These are phyloP conservation scores for Oryza rufipogon DNA, from an alignment of 176 grass and related monocot genomes.

Conservation along the genomic window DNA sequence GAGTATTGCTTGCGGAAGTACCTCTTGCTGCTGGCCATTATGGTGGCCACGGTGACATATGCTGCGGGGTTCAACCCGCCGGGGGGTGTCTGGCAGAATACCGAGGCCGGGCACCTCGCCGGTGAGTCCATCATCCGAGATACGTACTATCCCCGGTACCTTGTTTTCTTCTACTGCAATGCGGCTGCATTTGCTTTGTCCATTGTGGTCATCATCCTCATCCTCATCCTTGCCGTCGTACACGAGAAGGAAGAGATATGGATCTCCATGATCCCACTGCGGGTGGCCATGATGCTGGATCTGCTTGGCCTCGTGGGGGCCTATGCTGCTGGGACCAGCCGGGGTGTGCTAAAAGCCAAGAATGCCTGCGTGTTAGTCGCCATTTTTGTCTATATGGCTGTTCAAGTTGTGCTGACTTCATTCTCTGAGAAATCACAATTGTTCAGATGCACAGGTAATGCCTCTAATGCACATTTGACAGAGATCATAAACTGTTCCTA, in stretches of 20 bases:
- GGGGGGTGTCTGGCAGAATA: conserved; percentile 30
- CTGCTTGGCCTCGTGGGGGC: neutral
- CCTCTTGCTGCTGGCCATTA: neutral
- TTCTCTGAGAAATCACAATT: no score
- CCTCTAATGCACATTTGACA: no score
- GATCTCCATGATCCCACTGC: neutral
- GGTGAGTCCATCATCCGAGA: neutral
- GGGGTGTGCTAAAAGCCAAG: neutral
- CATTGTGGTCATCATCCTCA: conserved; percentile 3
- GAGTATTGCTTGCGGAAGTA: neutral
- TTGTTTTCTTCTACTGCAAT: conserved; percentile 41
- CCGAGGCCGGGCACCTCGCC: neutral
- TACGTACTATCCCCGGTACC: conserved; percentile 4
- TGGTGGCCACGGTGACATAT: neutral
- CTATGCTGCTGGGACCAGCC: neutral
- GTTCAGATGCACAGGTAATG: no score
- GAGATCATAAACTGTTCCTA: no score
- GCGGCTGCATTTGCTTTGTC: neutral
- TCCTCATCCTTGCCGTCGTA: neutral
- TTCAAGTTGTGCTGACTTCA: neutral
- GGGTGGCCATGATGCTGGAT: neutral
- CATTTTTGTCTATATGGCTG: neutral
- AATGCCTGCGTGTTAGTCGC: neutral
- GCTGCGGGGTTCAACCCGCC: neutral
- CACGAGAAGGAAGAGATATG: neutral